Evolutionary conservation across 257 asterid genomes (phyloP).

Genomic region (Forsythia suspensa): DNA sequence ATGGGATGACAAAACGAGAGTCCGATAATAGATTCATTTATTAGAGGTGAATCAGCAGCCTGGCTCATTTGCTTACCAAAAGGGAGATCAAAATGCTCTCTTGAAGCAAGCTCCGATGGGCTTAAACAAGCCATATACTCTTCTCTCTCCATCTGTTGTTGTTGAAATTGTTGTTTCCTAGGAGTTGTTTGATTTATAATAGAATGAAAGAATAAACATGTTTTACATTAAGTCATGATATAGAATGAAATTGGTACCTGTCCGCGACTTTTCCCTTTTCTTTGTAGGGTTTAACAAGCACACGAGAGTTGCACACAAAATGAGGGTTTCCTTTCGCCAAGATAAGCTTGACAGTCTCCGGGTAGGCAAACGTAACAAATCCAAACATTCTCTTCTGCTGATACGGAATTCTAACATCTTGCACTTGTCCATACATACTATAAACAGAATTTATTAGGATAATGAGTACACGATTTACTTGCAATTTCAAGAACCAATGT

Average conservation of each 20-base stretch:
- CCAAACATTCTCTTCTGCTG: constrained; percentile 73
- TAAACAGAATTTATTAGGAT: constrained; percentile 14
- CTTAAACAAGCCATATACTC: constrained; percentile 64
- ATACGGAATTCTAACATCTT: constrained; percentile 67
- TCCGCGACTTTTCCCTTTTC: constrained; percentile 48
- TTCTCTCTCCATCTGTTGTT: constrained; percentile 66
- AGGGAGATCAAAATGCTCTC: constrained; percentile 69
- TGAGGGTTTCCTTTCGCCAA: constrained; percentile 76
- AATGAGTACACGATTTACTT: not conserved
- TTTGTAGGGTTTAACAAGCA: constrained; percentile 68
- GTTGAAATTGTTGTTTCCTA: constrained; percentile 37
- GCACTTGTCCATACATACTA: constrained; percentile 61
- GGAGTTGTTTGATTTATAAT: not conserved
- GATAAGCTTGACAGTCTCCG: constrained; percentile 59
- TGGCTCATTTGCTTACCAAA: constrained; percentile 48
- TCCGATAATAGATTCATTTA: not conserved
- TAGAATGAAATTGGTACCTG: constrained; percentile 34
- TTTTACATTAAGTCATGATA: not conserved
- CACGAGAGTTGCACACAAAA: constrained; percentile 55
- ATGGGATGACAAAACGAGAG: not conserved
- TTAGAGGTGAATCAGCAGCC: not conserved
- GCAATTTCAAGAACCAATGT: not conserved
- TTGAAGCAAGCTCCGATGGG: constrained; percentile 61
- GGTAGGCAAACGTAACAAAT: constrained; percentile 61
- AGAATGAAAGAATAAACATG: not conserved